A percentile compares a stretch with the other conserved stretches of the same genome.
Evolutionary conservation across 2,329 filamentous ascomycete species (phyloP).

Genomic region (Colletotrichum australisinense): DNA sequence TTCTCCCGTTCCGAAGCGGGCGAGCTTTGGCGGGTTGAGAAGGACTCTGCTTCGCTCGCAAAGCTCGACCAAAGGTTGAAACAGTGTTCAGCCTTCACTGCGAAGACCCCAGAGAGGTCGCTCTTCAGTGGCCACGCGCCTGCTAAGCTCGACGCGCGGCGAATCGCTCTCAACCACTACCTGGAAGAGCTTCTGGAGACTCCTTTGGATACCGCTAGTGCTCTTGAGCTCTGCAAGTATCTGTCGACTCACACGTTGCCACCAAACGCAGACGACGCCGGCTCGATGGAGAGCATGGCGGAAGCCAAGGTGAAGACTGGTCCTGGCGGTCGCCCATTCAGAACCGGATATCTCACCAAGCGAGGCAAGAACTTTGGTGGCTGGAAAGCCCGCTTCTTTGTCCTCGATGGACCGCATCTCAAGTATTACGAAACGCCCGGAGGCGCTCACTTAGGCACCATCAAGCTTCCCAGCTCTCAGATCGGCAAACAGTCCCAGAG

Average conservation of each 20-base stretch:
- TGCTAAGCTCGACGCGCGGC: slow-evolving; percentile 89
- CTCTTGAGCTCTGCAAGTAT: slow-evolving; percentile 87
- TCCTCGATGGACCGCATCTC: slow-evolving; percentile 71
- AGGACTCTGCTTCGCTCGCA: slow-evolving; percentile 84
- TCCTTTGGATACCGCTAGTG: slow-evolving; percentile 80
- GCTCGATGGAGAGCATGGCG: slow-evolving; percentile 41
- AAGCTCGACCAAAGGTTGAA: slow-evolving; percentile 86
- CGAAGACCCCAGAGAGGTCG: slow-evolving; percentile 83
- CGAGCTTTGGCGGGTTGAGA: slow-evolving; percentile 95
- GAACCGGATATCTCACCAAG: slow-evolving; percentile 94
- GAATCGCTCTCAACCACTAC: slow-evolving; percentile 84
- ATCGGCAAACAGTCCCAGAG: slow-evolving; percentile 91
- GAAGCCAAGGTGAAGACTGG: slow-evolving; percentile 59
- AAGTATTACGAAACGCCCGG: slow-evolving; percentile 94
- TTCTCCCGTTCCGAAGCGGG: slow-evolving; percentile 79
- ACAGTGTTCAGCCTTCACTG: slow-evolving; percentile 76
- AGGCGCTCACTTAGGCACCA: slow-evolving; percentile 90
- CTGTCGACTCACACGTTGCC: slow-evolving; percentile 76
- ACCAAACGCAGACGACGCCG: slow-evolving; percentile 69
- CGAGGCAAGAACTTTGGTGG: slow-evolving; percentile 98
- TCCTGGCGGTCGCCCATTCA: slow-evolving; percentile 75
- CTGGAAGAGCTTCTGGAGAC: slow-evolving; percentile 88
- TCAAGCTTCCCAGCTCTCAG: slow-evolving; percentile 90
- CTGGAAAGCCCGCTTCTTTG: slow-evolving; percentile 87
- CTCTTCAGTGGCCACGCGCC: slow-evolving; percentile 94